Conservation (phyloP, 495 filamentous ascomycete genomes). For the Bacidia rubella region DNA sequence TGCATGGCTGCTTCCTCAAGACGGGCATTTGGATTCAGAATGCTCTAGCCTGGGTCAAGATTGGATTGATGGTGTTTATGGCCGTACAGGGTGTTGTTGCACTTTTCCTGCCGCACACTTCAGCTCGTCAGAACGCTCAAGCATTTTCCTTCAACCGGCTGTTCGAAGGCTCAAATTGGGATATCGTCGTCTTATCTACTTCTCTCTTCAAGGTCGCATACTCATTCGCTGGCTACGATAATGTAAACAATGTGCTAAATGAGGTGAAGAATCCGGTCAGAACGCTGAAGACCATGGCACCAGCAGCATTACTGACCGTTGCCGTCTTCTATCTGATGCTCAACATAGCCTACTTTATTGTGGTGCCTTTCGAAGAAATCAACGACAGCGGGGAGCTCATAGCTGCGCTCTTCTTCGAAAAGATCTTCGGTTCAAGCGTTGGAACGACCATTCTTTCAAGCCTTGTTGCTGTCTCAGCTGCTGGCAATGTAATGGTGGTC, state of each 20-base stretch:
- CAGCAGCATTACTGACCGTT: conserved; percentile 46
- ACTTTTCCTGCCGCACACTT: conserved; percentile 15
- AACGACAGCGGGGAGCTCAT: conserved; percentile 54
- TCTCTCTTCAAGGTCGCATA: conserved; percentile 63
- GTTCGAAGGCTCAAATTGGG: conserved; percentile 43
- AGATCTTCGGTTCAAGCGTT: conserved; percentile 42
- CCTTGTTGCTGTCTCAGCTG: conserved; percentile 52
- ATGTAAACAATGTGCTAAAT: conserved; percentile 64
- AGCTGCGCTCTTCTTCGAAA: conserved; percentile 53
- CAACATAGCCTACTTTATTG: conserved; percentile 57
- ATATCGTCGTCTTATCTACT: conserved; percentile 41
- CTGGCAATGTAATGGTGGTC: conserved; percentile 67
- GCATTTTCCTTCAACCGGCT: conserved; percentile 25
- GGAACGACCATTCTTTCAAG: conserved; percentile 47
- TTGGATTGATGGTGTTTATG: conserved; percentile 53
- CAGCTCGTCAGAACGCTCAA: conserved; percentile 11
- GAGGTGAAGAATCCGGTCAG: conserved; percentile 57
- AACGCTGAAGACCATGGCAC: conserved; percentile 51
- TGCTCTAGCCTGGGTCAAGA: conserved; percentile 52
- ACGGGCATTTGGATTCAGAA: conserved; percentile 58
- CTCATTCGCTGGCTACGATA: conserved; percentile 53
- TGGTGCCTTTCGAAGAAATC: conserved; percentile 55
- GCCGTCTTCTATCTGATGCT: conserved; percentile 51
- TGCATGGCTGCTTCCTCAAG: conserved; percentile 49
- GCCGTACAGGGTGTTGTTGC: conserved; percentile 43